Conservation (phyloP, 2,329 filamentous ascomycete species). For the Pseudonectria foliicola region DNA sequence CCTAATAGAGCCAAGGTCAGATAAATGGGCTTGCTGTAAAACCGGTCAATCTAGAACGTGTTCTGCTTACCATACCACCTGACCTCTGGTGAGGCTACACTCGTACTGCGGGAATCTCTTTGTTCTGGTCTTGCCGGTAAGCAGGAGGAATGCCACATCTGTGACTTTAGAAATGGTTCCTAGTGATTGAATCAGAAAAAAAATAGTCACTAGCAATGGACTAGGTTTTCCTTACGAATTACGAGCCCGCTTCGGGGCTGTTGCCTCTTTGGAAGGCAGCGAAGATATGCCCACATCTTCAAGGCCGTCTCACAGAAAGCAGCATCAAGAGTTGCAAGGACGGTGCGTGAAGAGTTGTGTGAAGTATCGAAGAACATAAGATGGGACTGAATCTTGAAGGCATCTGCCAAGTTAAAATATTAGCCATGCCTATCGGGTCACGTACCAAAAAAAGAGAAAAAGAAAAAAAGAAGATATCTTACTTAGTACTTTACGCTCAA, state of each 20-base stretch:
- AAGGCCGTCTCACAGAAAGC: slow-evolving; percentile 71
- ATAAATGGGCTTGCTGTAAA: neutral
- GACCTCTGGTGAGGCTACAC: slow-evolving; percentile 52
- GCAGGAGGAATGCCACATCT: slow-evolving; percentile 54
- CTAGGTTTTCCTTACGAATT: slow-evolving; percentile 47
- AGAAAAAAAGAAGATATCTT: slow-evolving; percentile 28
- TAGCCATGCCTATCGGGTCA: neutral
- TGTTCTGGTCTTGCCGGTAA: slow-evolving; percentile 48
- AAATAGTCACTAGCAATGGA: too few species aligned
- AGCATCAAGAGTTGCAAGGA: slow-evolving; percentile 67
- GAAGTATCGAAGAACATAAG: slow-evolving; percentile 74
- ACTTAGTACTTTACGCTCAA: slow-evolving; percentile 73
- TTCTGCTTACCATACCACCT: slow-evolving; percentile 52
- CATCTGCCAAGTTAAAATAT: slow-evolving; percentile 29
- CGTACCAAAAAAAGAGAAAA: neutral
- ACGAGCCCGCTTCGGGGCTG: slow-evolving; percentile 55
- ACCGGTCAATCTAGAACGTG: neutral
- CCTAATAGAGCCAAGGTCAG: slow-evolving; percentile 31
- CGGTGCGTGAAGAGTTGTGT: slow-evolving; percentile 64
- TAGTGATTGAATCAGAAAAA: slow-evolving; percentile 20
- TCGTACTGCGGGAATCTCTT: slow-evolving; percentile 43
- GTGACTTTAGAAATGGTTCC: slow-evolving; percentile 60
- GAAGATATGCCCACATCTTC: slow-evolving; percentile 60
- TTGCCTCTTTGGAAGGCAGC: slow-evolving; percentile 48
- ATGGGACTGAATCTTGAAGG: slow-evolving; percentile 80